Base-by-base conservation (phyloP, 1,284 basidiomycete species). In the Tetrapyrgos nigripes region DNA sequence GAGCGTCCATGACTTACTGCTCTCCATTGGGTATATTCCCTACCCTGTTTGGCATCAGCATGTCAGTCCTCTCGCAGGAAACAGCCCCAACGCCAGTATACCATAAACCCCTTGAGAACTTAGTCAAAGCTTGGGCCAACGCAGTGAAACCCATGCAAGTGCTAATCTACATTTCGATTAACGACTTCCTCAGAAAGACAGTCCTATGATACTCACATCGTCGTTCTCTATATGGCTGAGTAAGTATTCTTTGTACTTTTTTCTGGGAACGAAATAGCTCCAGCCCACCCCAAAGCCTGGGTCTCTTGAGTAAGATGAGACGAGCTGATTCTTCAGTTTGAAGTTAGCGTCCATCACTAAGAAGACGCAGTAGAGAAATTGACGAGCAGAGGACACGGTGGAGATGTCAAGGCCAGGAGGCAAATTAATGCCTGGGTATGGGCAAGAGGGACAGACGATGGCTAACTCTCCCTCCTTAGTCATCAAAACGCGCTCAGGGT, bases 371-470 rank as follows among this genome's bases (percentile, higher is more conserved):
- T 49, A 49, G 29, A 49, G 47, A 49, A 49, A 49, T 28, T 27
- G 10, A 28, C 4, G 14, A 49, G 47, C n/a, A n/a, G n/a, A n/a
- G 21, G 45, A 23, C 45, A 47, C 24, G 11, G 24, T 19, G n/a
- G 47, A 27, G 33, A 70, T 59, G 27, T 40, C 37, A 70, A 68
- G 74, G 23, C 66, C 61, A 0, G 45, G 43, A 11, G 73, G 71
- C 1, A 77, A 54, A 61, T 79, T 79, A 27, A 66, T 64, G 1
- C 64, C 70, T 0, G 68, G 70, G 3, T 70, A 63, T 0, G 76
- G 76, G 54, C 76, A 78, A 1, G 75, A 73, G 6, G 72, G 75
- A 59, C 76, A 79, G 1, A 63, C 44, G 2, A 77, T 53, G 1
- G 69, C 71, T n/a, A 68, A 70, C 13, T 68, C 64, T 0, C 75